A percentile compares a stretch with the other conserved stretches of the same genome.
Conservation (phyloP, 1,139 yeast genomes). For the Taiozyma sp. region DNA sequence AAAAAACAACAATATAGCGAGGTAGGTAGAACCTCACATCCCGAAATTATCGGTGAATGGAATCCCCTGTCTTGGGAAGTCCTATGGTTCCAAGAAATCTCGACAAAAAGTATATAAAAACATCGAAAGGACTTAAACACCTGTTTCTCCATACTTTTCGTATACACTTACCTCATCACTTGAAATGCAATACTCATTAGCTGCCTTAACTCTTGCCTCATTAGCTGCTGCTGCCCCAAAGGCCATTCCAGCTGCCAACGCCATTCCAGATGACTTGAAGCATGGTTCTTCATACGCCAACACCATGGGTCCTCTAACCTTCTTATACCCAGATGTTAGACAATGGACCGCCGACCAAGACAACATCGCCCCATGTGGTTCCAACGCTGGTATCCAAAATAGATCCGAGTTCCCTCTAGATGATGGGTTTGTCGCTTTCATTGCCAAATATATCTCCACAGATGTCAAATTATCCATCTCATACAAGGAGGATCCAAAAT, state of each 20-base stretch:
- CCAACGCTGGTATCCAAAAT: constrained; percentile 27
- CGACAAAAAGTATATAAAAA: background rate
- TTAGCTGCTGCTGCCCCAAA: constrained; percentile 18
- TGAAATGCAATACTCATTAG: constrained; percentile 9
- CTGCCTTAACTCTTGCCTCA: constrained; percentile 15
- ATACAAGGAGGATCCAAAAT: constrained; percentile 31
- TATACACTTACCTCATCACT: background rate
- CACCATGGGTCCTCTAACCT: constrained; percentile 38
- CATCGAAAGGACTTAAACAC: background rate
- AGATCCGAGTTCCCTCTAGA: constrained; percentile 37
- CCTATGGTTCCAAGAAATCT: background rate
- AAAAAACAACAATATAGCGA: background rate
- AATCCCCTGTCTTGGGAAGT: background rate
- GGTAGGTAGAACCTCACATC: background rate
- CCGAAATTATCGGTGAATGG: background rate
- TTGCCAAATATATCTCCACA: constrained; percentile 34
- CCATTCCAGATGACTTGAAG: constrained; percentile 12
- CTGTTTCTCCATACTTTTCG: background rate
- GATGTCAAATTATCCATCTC: constrained; percentile 32
- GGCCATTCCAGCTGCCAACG: constrained; percentile 16
- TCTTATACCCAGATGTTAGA: constrained; percentile 36
- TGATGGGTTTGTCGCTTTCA: constrained; percentile 37
- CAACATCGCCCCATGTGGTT: constrained; percentile 38
- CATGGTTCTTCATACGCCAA: constrained; percentile 28
- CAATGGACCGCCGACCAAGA: constrained; percentile 37